Conservation (phyloP, 2,329 filamentous ascomycete genomes). For the Penicillium sp. region DNA sequence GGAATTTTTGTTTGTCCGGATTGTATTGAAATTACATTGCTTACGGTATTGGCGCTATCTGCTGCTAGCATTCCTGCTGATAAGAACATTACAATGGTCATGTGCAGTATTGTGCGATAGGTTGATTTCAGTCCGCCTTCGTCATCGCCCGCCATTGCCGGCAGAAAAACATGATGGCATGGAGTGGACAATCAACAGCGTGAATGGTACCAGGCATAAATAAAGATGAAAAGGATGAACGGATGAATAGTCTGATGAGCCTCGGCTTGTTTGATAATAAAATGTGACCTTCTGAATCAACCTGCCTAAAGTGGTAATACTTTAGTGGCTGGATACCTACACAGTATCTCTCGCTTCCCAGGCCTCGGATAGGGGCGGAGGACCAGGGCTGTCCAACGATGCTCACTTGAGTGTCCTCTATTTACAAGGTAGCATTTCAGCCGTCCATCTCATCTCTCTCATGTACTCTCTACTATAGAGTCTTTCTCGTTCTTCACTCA, state of each 20-base stretch:
- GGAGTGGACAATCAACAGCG: not conserved
- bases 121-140: conserved; percentile 25
- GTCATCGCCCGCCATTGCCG: conserved; percentile 30
- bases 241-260: too few species aligned
- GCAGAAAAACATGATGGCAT: conserved; percentile 21
- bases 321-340: not conserved
- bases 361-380: conserved; percentile 12
- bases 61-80: not conserved
- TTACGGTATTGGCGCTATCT: conserved; percentile 2
- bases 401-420: conserved; percentile 1
- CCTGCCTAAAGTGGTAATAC: not conserved
- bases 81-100: conserved; percentile 1
- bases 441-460: not conserved
- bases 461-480: not conserved
- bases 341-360: conserved; percentile 4
- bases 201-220: not conserved
- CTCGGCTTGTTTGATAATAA: not conserved
- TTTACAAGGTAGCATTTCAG: not conserved
- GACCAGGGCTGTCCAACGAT: conserved; percentile 4
- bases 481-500: not conserved
- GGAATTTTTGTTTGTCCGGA: conserved; percentile 29
- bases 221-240: not conserved
- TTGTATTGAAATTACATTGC: not conserved
- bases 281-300: not conserved
- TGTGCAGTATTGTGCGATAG: conserved; percentile 4